Evolutionary conservation across 805 yeast genomes (phyloP).

Genomic region (Candida taoyuanica): DNA sequence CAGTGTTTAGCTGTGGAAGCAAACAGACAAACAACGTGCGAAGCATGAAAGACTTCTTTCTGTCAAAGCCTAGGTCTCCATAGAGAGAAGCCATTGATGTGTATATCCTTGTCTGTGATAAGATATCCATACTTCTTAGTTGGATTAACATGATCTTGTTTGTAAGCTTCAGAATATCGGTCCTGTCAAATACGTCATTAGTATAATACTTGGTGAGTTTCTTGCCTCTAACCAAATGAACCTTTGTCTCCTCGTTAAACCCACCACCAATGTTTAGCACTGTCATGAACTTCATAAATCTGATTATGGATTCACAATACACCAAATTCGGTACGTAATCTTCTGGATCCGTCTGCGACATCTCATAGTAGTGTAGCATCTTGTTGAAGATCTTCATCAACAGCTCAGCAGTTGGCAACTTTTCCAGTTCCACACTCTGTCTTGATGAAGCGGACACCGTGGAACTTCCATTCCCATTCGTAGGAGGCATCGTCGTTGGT

Average conservation of each 20-base stretch:
- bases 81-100: slow-evolving; percentile 63
- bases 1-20: slow-evolving; percentile 33
- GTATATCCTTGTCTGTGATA: slow-evolving; percentile 58
- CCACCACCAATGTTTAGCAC: slow-evolving; percentile 45
- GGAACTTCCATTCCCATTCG: not conserved
- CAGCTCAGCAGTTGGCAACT: slow-evolving; percentile 30
- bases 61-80: slow-evolving; percentile 49
- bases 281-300: slow-evolving; percentile 60
- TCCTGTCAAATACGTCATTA: slow-evolving; percentile 25
- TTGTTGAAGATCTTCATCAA: slow-evolving; percentile 36
- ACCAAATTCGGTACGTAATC: slow-evolving; percentile 83
- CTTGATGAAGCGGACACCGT: not conserved
- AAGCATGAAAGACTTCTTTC: slow-evolving; percentile 69
- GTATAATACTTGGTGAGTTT: slow-evolving; percentile 16
- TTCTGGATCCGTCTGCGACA: slow-evolving; percentile 52
- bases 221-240: slow-evolving; percentile 40
- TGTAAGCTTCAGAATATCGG: slow-evolving; percentile 47
- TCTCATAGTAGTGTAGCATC: slow-evolving; percentile 40
- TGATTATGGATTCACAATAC: slow-evolving; percentile 63
- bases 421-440: slow-evolving; percentile 19
- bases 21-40: slow-evolving; percentile 57
- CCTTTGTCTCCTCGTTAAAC: slow-evolving; percentile 37
- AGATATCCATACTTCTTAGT: slow-evolving; percentile 39
- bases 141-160: slow-evolving; percentile 42
- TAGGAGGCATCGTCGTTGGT: too few relatives aligned